A percentile compares a stretch with the other conserved stretches of the same genome.
Conservation (phyloP, 805 yeast genomes). For the Cyberlindnera euphorbiiphila region DNA sequence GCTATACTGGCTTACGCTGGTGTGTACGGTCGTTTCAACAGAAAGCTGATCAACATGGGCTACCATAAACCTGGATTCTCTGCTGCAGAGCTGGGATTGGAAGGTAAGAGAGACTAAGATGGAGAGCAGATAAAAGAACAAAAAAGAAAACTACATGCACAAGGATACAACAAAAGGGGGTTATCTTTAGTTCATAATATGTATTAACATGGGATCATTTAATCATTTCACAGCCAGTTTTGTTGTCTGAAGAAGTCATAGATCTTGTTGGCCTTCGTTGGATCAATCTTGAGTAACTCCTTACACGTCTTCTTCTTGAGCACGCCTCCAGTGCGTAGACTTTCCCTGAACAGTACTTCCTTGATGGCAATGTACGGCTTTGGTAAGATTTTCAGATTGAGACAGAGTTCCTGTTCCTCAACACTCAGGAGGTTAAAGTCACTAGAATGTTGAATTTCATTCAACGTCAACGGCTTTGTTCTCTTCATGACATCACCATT, state of each 20-base stretch:
- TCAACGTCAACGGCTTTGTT: constrained; percentile 45
- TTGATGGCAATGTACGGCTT: constrained; percentile 93
- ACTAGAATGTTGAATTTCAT: constrained; percentile 71
- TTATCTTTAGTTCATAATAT: too few relatives aligned
- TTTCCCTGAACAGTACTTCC: constrained; percentile 82
- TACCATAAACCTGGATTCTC: constrained; percentile 21
- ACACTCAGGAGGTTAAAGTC: constrained; percentile 79
- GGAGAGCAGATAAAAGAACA: too few relatives aligned
- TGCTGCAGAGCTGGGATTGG: constrained; percentile 19
- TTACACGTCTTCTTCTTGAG: constrained; percentile 83
- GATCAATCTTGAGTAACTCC: constrained; percentile 79
- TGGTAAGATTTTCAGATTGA: constrained; percentile 79
- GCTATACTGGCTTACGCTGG: constrained; percentile 12
- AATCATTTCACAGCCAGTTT: constrained; percentile 74
- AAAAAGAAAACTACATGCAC: too few relatives aligned
- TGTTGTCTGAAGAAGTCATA: constrained; percentile 92
- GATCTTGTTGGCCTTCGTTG: constrained; percentile 78
- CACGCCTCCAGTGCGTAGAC: constrained; percentile 78
- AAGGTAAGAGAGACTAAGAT: constrained; percentile 15
- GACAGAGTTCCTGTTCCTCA: constrained; percentile 86
- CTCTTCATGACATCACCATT: constrained; percentile 24
- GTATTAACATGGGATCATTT: too few relatives aligned
- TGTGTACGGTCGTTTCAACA: constrained; percentile 21
- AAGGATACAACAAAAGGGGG: too few relatives aligned
- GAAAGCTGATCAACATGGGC: constrained; percentile 17